Conservation (phyloP, 768 basidiomycete species). For the Amylocystis lapponica region DNA sequence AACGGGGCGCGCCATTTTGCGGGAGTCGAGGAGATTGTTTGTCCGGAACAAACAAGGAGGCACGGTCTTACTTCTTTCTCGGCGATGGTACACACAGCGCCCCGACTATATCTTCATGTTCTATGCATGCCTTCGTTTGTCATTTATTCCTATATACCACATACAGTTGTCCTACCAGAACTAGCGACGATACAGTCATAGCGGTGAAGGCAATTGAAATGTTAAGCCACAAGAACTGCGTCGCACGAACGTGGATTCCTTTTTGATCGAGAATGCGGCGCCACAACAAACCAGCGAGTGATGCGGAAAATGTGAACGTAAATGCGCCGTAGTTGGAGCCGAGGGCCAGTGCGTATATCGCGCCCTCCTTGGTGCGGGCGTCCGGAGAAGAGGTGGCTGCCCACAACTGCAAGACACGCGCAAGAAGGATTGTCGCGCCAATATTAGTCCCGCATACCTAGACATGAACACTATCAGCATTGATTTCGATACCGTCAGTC, state of each 20-base stretch:
- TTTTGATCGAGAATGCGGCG: slow-evolving; percentile 66
- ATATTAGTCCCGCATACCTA: slow-evolving; percentile 81
- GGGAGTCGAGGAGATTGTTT: slow-evolving; percentile 24
- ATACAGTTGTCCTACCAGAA: slow-evolving; percentile 71
- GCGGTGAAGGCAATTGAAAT: slow-evolving; percentile 64
- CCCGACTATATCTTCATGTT: no score
- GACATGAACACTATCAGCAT: background rate
- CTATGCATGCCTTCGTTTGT: background rate
- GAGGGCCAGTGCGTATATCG: slow-evolving; percentile 61
- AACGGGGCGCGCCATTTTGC: slow-evolving; percentile 19
- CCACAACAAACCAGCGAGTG: slow-evolving; percentile 88
- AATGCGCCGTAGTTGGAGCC: slow-evolving; percentile 90
- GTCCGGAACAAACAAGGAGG: slow-evolving; percentile 22
- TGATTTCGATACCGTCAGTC: background rate
- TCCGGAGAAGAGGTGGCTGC: slow-evolving; percentile 8
- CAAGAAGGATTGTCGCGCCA: slow-evolving; percentile 84
- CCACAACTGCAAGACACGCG: slow-evolving; percentile 62
- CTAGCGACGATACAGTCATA: slow-evolving; percentile 53
- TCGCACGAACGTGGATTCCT: slow-evolving; percentile 52
- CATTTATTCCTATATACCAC: slow-evolving; percentile 3
- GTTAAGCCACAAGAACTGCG: slow-evolving; percentile 72
- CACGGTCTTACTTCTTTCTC: background rate
- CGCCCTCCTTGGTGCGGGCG: slow-evolving; percentile 16
- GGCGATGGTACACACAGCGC: no score
- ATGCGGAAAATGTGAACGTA: slow-evolving; percentile 82